phyloP scores from a whole-genome alignment of 2,329 filamentous ascomycete genomes.

The Arthrobotrys musiformis region DNA sequence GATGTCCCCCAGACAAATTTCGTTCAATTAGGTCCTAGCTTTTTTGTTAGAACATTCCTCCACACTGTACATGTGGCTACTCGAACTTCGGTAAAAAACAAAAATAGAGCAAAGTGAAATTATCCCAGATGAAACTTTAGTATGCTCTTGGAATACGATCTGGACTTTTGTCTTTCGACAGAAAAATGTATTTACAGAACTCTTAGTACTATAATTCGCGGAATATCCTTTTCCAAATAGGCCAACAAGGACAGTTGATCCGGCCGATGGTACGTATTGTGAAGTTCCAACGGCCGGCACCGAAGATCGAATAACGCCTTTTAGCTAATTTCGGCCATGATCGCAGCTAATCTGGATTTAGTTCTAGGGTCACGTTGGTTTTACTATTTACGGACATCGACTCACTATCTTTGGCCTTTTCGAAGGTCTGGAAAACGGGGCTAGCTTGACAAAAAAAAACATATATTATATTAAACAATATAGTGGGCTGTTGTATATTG shows the following conservation, averaged over 20 bases:
- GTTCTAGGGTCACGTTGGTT: background rate
- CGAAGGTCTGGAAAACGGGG: background rate
- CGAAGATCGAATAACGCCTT: background rate
- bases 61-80: background rate
- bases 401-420: background rate
- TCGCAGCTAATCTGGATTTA: background rate
- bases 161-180: too few relatives aligned
- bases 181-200: too few relatives aligned
- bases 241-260: background rate
- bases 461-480: background rate
- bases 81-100: too few relatives aligned
- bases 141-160: too few relatives aligned
- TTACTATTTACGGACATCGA: background rate
- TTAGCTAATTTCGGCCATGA: background rate
- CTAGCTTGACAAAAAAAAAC: background rate
- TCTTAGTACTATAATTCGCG: too few relatives aligned
- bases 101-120: too few relatives aligned
- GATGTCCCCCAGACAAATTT: too few relatives aligned
- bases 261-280: background rate
- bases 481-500: background rate
- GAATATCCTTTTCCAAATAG: background rate
- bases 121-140: too few relatives aligned
- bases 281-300: slow-evolving; percentile 3
- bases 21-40: too few relatives aligned
- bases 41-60: too few relatives aligned